Evolutionary conservation across 2,329 filamentous ascomycete species (phyloP).

Genomic region (Thielaviopsis cerberus): DNA sequence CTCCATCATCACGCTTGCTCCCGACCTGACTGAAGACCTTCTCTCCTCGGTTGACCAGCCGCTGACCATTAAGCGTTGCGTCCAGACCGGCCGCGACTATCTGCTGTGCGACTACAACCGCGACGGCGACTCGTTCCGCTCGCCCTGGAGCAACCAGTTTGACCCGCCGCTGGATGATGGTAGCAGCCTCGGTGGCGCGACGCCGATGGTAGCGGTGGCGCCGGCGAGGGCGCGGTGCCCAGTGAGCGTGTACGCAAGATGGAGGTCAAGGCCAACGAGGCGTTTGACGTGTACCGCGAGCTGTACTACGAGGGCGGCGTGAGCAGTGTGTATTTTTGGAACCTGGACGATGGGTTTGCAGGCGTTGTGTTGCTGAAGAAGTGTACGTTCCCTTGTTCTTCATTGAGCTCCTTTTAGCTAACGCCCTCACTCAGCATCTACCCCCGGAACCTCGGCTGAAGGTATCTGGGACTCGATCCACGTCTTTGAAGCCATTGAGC

Average conservation of each 20-base stretch:
- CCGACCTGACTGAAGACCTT: constrained; percentile 88
- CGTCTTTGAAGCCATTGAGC: constrained; percentile 91
- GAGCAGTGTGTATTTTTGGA: constrained; percentile 95
- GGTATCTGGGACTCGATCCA: constrained; percentile 97
- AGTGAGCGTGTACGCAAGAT: constrained; percentile 83
- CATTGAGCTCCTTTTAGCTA: no score
- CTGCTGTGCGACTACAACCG: constrained; percentile 99
- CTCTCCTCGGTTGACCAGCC: constrained; percentile 96
- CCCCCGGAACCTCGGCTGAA: constrained; percentile 44
- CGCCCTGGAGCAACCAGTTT: constrained; percentile 98
- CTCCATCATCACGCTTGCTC: constrained; percentile 71
- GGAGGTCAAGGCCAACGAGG: constrained; percentile 85
- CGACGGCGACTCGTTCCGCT: constrained; percentile 91
- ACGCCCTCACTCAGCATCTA: no score
- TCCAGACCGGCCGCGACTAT: constrained; percentile 81
- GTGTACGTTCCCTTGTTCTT: constrained; percentile 30
- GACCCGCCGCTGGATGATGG: constrained; percentile 65
- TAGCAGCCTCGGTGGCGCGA: constrained; percentile 26
- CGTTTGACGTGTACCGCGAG: constrained; percentile 91
- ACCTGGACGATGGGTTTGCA: constrained; percentile 91
- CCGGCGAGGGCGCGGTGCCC: constrained; percentile 65
- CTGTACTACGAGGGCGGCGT: constrained; percentile 94
- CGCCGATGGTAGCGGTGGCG: constrained; percentile 35
- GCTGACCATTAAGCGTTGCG: constrained; percentile 68
- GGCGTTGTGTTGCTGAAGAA: constrained; percentile 94